These are phyloP conservation scores for Guyanaporus albipodus DNA, from an alignment of 768 basidiomycete genomes.

Conservation along the genomic window DNA sequence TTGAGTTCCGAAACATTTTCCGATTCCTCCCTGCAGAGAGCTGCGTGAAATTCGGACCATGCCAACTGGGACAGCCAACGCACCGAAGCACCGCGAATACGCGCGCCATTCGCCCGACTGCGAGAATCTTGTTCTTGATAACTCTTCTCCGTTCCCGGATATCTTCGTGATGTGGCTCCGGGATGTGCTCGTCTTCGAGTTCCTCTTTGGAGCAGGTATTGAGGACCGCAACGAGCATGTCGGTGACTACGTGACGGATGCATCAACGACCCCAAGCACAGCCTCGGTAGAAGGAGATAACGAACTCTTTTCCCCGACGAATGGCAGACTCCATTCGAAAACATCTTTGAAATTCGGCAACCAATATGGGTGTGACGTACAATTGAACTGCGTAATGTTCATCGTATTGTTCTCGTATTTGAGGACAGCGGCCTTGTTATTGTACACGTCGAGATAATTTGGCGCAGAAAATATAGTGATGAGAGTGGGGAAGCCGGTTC, in stretches of 20 bases:
- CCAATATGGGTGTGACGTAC: constrained; percentile 86
- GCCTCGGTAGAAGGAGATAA: background rate
- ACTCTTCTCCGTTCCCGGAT: constrained; percentile 43
- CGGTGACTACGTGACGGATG: constrained; percentile 61
- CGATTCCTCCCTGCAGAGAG: constrained; percentile 47
- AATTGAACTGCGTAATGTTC: constrained; percentile 87
- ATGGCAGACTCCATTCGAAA: constrained; percentile 97
- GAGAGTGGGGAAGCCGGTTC: constrained; percentile 91
- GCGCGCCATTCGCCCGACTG: constrained; percentile 63
- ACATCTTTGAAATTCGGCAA: constrained; percentile 97
- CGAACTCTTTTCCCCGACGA: constrained; percentile 95
- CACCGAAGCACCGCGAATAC: constrained; percentile 66
- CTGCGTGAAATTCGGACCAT: background rate
- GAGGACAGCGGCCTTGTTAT: constrained; percentile 94
- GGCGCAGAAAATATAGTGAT: constrained; percentile 99
- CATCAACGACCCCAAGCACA: background rate
- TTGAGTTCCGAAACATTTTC: constrained; percentile 73
- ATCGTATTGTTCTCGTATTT: constrained; percentile 97
- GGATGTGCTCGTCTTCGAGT: constrained; percentile 63
- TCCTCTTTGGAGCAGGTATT: constrained; percentile 96
- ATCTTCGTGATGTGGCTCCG: constrained; percentile 27
- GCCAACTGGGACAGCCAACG: constrained; percentile 12
- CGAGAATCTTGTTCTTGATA: constrained; percentile 73
- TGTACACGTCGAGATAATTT: constrained; percentile 94
- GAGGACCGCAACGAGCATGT: constrained; percentile 96